Conservation (phyloP, 2,329 filamentous ascomycete species). For the Claviceps pazoutovae region DNA sequence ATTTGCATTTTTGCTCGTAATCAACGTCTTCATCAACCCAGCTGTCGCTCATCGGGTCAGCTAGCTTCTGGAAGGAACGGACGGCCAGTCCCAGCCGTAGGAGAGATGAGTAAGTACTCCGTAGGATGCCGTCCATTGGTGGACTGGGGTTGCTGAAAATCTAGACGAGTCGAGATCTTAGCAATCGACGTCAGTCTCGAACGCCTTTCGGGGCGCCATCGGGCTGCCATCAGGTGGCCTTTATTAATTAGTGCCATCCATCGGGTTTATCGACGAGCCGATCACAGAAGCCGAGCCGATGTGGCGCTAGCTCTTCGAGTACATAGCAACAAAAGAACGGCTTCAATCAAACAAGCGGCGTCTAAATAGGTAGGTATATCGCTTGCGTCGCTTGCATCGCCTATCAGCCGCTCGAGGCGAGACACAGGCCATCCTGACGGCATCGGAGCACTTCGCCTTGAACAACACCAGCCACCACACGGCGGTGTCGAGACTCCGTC, state of each 20-base stretch:
- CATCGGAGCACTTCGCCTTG: neutral
- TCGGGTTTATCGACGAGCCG: neutral
- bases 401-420: neutral
- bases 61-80: too few relatives aligned
- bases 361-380: neutral
- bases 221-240: neutral
- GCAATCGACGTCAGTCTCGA: neutral
- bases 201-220: neutral
- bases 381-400: neutral
- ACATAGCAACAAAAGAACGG: neutral
- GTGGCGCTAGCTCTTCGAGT: neutral
- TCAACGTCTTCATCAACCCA: too few relatives aligned
- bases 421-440: neutral
- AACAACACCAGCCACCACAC: neutral
- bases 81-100: too few relatives aligned
- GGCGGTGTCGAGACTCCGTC: constrained; percentile 11
- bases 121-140: neutral
- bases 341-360: neutral
- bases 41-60: too few relatives aligned
- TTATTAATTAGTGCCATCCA: too few relatives aligned
- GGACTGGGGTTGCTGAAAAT: neutral
- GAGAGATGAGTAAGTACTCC: too few relatives aligned
- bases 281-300: neutral
- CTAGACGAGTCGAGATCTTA: neutral
- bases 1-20: too few relatives aligned